A percentile compares a stretch with the other conserved stretches of the same genome.
phyloP scores from a whole-genome alignment of 805 yeast species.

The Schwanniomyces vanrijiae region DNA sequence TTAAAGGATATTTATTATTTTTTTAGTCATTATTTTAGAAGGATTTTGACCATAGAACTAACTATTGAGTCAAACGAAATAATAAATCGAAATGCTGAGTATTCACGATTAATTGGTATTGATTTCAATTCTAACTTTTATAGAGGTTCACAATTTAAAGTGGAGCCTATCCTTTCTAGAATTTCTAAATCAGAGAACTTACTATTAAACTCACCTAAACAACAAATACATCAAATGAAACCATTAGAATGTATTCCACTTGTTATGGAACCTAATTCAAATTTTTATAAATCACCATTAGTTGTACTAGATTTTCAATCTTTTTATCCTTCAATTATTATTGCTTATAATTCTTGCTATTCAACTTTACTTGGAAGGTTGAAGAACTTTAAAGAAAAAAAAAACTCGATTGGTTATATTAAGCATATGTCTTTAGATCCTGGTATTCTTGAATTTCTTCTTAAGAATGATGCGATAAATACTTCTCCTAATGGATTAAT shows the following conservation, averaged over 20 bases:
- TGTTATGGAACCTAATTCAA: conserved; percentile 88
- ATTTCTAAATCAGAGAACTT: conserved; percentile 75
- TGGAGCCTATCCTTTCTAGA: conserved; percentile 79
- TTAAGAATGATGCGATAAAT: conserved; percentile 49
- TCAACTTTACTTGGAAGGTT: conserved; percentile 69
- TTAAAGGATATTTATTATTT: conserved; percentile 27
- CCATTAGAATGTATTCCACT: conserved; percentile 87
- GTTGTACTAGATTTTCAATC: conserved; percentile 93
- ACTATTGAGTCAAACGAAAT: conserved; percentile 64
- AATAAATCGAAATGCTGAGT: conserved; percentile 71
- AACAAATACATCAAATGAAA: conserved; percentile 79
- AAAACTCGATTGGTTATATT: conserved; percentile 57
- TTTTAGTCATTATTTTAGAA: conserved; percentile 45
- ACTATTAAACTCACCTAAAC: conserved; percentile 73
- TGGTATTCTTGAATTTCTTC: conserved; percentile 54
- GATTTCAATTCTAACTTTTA: conserved; percentile 86
- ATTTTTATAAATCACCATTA: conserved; percentile 83
- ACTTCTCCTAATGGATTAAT: conserved; percentile 87
- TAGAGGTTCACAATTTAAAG: conserved; percentile 92
- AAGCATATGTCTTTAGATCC: conserved; percentile 44
- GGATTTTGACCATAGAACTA: conserved; percentile 44
- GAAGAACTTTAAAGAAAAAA: conserved; percentile 47
- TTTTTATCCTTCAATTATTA: conserved; percentile 86
- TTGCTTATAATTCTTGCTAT: conserved; percentile 87
- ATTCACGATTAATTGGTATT: conserved; percentile 82